Evolutionary conservation across 495 filamentous ascomycete genomes (phyloP).

Genomic region (Pseudotulostoma volvatum): DNA sequence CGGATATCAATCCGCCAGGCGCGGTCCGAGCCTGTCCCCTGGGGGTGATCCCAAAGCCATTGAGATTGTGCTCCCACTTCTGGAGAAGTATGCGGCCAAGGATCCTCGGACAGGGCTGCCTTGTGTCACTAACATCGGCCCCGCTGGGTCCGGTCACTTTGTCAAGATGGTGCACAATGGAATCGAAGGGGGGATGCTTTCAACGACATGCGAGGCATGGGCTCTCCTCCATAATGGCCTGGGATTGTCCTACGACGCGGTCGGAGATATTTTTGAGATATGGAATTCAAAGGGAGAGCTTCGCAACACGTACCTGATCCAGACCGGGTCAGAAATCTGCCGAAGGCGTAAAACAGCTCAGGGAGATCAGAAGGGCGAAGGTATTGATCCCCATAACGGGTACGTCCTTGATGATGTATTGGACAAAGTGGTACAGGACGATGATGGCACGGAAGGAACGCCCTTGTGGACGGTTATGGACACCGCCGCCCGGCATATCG

Average conservation of each 20-base stretch:
- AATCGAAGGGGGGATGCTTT: slow-evolving; percentile 58
- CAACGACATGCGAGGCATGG: slow-evolving; percentile 47
- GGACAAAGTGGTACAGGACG: slow-evolving; percentile 65
- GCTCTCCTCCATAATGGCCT: slow-evolving; percentile 43
- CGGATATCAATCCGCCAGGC: slow-evolving; percentile 51
- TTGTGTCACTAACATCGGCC: slow-evolving; percentile 46
- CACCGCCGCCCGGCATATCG: slow-evolving; percentile 43
- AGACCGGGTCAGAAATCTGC: slow-evolving; percentile 49
- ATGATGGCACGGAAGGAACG: slow-evolving; percentile 51
- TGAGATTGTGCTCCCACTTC: slow-evolving; percentile 43
- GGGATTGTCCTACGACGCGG: slow-evolving; percentile 43
- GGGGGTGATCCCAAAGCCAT: slow-evolving; percentile 43
- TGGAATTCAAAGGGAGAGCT: slow-evolving; percentile 47
- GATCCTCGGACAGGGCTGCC: slow-evolving; percentile 37
- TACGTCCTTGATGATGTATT: slow-evolving; percentile 48
- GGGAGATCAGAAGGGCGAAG: slow-evolving; percentile 28
- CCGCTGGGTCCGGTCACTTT: slow-evolving; percentile 50
- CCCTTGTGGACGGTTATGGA: slow-evolving; percentile 49
- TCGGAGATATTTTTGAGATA: slow-evolving; percentile 39
- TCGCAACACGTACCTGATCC: slow-evolving; percentile 42
- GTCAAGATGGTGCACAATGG: slow-evolving; percentile 72
- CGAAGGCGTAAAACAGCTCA: slow-evolving; percentile 22
- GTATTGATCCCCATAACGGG: slow-evolving; percentile 13
- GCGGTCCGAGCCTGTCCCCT: slow-evolving; percentile 48
- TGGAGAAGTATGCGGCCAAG: slow-evolving; percentile 45